phyloP scores from a whole-genome alignment of 768 basidiomycete genomes.

The Pleurotus sapidus region DNA sequence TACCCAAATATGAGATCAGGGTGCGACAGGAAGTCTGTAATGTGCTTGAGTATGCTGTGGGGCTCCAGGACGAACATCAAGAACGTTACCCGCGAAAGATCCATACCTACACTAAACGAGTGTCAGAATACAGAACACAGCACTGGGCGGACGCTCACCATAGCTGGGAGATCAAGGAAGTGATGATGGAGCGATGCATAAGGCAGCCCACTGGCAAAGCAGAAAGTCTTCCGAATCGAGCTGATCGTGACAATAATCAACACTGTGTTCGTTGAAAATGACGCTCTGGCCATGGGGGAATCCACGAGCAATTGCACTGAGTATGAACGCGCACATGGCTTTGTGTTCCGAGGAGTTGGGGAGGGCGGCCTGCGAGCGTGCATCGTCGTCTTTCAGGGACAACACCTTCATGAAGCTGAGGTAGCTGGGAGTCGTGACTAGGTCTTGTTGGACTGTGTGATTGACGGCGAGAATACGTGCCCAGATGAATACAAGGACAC shows the following conservation, averaged over 20 bases:
- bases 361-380: slow-evolving; percentile 40
- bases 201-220: slow-evolving; percentile 88
- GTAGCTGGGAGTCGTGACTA: slow-evolving; percentile 81
- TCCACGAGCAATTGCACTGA: slow-evolving; percentile 84
- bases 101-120: slow-evolving; percentile 83
- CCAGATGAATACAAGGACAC: slow-evolving; percentile 99
- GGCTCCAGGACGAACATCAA: slow-evolving; percentile 97
- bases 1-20: slow-evolving; percentile 96
- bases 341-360: slow-evolving; percentile 96
- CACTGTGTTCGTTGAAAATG: slow-evolving; percentile 75
- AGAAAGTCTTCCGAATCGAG: slow-evolving; percentile 90
- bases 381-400: slow-evolving; percentile 61
- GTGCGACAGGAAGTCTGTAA: slow-evolving; percentile 99
- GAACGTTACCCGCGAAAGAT: slow-evolving; percentile 91
- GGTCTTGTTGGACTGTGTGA: slow-evolving; percentile 84
- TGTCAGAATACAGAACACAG: not conserved
- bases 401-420: slow-evolving; percentile 84
- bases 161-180: slow-evolving; percentile 85
- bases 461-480: slow-evolving; percentile 97
- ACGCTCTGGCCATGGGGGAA: slow-evolving; percentile 83
- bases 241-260: slow-evolving; percentile 82
- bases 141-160: slow-evolving; percentile 41
- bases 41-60: slow-evolving; percentile 94
- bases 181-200: slow-evolving; percentile 91
- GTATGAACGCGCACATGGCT: slow-evolving; percentile 98